These are phyloP conservation scores for Kwoniella dendrophila DNA, from an alignment of 768 basidiomycete species.

Conservation along the genomic window DNA sequence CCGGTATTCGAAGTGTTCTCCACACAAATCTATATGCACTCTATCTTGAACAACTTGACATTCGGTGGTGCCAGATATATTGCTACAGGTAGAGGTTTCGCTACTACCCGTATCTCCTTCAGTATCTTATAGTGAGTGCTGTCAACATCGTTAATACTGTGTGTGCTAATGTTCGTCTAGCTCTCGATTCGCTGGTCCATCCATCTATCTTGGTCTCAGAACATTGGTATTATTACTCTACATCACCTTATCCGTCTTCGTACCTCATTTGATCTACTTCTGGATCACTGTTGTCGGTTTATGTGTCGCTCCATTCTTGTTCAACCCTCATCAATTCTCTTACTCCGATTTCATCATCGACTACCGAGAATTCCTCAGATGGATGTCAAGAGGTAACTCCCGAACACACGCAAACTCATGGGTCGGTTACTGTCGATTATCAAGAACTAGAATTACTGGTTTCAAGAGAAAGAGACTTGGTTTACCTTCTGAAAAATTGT, in stretches of 20 bases:
- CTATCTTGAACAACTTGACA: slow-evolving; percentile 92
- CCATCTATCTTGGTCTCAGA: slow-evolving; percentile 95
- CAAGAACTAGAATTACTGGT: slow-evolving; percentile 98
- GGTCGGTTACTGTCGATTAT: slow-evolving; percentile 98
- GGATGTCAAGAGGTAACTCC: slow-evolving; percentile 99
- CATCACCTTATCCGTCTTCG: slow-evolving; percentile 88
- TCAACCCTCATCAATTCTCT: slow-evolving; percentile 99
- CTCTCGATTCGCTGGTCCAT: slow-evolving; percentile 97
- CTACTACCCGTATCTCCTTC: slow-evolving; percentile 92
- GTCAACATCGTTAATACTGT: no score
- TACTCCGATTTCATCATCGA: slow-evolving; percentile 97
- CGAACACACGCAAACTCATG: slow-evolving; percentile 96
- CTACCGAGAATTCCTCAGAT: slow-evolving; percentile 92
- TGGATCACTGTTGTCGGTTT: slow-evolving; percentile 92
- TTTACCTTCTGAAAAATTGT: slow-evolving; percentile 94
- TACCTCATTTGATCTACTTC: slow-evolving; percentile 92
- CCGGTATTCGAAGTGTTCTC: slow-evolving; percentile 97
- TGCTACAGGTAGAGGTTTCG: slow-evolving; percentile 97
- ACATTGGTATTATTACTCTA: slow-evolving; percentile 90
- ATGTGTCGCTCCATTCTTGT: slow-evolving; percentile 93
- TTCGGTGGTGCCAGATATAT: slow-evolving; percentile 99
- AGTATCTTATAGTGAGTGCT: slow-evolving; percentile 71
- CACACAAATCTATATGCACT: slow-evolving; percentile 97
- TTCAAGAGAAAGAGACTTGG: slow-evolving; percentile 98
- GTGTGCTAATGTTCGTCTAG: slow-evolving; percentile 12